Conservation (phyloP, 2,329 filamentous ascomycete species). For the Neonectria hederae region DNA sequence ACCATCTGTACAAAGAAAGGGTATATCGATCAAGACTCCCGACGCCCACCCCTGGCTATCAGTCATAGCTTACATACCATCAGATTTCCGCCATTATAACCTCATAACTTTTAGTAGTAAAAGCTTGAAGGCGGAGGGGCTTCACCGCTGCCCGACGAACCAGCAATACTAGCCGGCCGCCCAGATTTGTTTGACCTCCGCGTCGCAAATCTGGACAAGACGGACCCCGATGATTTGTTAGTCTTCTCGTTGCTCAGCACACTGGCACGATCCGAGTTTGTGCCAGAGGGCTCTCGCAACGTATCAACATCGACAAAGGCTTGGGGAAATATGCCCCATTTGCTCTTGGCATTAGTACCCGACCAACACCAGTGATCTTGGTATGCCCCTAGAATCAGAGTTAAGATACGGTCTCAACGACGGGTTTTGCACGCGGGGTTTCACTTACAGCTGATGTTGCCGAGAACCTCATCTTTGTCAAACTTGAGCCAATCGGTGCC, state of each 20-base stretch:
- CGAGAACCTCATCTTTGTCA: conserved; percentile 73
- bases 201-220: conserved; percentile 49
- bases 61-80: conserved; percentile 12
- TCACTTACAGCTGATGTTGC: conserved; percentile 67
- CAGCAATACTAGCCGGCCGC: conserved; percentile 47
- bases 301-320: conserved; percentile 58
- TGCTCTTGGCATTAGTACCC: conserved; percentile 61
- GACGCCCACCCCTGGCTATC: conserved; percentile 19
- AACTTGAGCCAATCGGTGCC: conserved; percentile 64
- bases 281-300: conserved; percentile 49
- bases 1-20: conserved; percentile 18
- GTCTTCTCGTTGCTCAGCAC: conserved; percentile 48
- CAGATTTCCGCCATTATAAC: background rate
- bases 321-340: conserved; percentile 63
- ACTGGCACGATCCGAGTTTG: conserved; percentile 43
- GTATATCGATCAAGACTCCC: conserved; percentile 29
- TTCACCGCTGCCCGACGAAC: conserved; percentile 47
- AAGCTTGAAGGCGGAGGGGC: conserved; percentile 32
- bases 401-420: conserved; percentile 22
- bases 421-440: background rate
- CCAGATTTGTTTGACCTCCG: conserved; percentile 42
- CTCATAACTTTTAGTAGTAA: conserved; percentile 22
- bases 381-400: conserved; percentile 51
- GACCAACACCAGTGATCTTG: conserved; percentile 66
- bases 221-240: conserved; percentile 41